These are phyloP conservation scores for Tribonema minus DNA, from an alignment of 108 stramenopile species.

Conservation along the genomic window DNA sequence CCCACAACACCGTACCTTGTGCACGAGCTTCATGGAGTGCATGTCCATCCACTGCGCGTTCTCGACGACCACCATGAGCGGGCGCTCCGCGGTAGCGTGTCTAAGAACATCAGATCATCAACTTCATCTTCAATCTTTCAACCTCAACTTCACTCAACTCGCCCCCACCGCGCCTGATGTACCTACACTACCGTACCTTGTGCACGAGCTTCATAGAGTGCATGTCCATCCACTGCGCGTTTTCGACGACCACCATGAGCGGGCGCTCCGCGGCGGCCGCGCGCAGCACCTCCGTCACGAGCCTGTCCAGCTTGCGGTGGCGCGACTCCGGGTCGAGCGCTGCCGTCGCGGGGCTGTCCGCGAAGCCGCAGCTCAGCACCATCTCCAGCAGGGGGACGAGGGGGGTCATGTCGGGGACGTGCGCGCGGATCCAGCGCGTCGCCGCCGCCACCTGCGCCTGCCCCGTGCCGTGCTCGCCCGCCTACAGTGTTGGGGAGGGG, in stretches of 20 bases:
- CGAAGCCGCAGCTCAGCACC: conserved; percentile 1
- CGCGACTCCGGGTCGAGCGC: conserved; percentile 9
- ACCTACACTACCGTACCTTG: not conserved
- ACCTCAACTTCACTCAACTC: too few species aligned
- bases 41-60: conserved; percentile 42
- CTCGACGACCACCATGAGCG: conserved; percentile 15
- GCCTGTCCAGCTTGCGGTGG: conserved; percentile 6
- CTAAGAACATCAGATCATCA: too few species aligned
- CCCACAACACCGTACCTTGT: too few species aligned
- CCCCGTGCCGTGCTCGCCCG: too few species aligned
- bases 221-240: conserved; percentile 42
- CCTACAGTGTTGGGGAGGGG: too few species aligned
- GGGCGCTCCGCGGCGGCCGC: not conserved
- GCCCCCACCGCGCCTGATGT: too few species aligned
- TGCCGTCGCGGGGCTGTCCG: not conserved
- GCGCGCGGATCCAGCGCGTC: not conserved
- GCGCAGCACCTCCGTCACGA: conserved; percentile 14
- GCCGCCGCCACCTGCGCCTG: too few species aligned
- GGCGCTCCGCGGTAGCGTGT: not conserved
- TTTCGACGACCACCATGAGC: conserved; percentile 15
- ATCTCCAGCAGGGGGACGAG: conserved; percentile 14
- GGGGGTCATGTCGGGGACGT: conserved; percentile 14
- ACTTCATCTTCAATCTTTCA: too few species aligned
- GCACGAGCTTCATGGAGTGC: conserved; percentile 29
- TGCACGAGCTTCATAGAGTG: conserved; percentile 29